A percentile compares a stretch with the other conserved stretches of the same genome.
Evolutionary conservation across 768 basidiomycete genomes (phyloP).

Genomic region (Suillus weaverae): DNA sequence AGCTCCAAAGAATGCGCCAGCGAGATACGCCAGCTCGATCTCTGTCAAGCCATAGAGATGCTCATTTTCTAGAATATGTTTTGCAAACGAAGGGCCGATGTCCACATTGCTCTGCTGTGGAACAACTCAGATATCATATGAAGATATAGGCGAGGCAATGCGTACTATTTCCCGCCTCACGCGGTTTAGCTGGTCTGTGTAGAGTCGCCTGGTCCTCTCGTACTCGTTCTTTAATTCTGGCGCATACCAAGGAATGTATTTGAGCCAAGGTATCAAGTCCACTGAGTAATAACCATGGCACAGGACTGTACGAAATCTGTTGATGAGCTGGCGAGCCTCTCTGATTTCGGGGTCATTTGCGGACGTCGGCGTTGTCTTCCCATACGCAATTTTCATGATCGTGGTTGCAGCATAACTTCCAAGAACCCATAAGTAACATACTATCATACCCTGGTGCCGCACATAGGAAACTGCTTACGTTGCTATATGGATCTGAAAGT

Average conservation of each 20-base stretch:
- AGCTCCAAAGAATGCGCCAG: conserved; percentile 59
- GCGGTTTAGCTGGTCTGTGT: background rate
- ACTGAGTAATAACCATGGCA: background rate
- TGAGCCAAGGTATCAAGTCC: background rate
- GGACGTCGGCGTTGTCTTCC: background rate
- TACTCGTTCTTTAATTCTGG: background rate
- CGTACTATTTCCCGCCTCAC: background rate
- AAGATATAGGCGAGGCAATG: background rate
- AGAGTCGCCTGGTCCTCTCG: background rate
- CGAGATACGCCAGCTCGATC: conserved; percentile 53
- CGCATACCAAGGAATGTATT: background rate
- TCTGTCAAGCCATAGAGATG: conserved; percentile 19
- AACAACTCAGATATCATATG: background rate
- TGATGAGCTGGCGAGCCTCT: background rate
- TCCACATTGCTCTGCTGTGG: background rate
- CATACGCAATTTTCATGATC: background rate
- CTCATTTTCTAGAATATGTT: background rate
- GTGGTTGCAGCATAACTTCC: background rate
- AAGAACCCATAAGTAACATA: background rate
- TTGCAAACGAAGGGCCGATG: background rate
- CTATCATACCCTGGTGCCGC: background rate
- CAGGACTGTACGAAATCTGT: background rate
- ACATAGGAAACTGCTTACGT: background rate
- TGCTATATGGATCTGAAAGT: background rate
- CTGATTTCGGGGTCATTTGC: background rate